Evolutionary conservation across 2,329 filamentous ascomycete species (phyloP), one percentile per base, ranked within the genome.

Genomic region (Arthrobotrys iridis): DNA sequence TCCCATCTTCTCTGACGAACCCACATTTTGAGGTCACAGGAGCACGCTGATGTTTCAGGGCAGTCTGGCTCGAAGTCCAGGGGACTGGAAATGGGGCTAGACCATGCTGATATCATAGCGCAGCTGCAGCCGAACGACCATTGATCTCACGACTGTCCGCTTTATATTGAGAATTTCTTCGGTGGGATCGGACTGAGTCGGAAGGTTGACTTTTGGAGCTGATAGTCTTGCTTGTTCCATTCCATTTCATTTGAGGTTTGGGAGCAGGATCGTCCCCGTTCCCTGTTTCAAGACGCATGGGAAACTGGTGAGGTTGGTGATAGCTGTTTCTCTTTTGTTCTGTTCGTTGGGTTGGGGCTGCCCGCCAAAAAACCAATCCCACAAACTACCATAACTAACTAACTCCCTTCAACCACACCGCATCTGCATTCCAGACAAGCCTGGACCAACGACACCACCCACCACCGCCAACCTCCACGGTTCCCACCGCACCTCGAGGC

Each of bases 1-100:
- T 73, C 68, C 68, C 68, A 73, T 73, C 68, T 72, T 65, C 50
- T 63, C 57, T 57, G 40, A 50, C 48, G 41, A 60, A 50, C 37
- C 55, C 55, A 62, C 65, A 55, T 70, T 43, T 62, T 50, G 52
- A 55, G 63, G 63, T 18, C 43, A 48, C 50, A 55, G 64, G 52
- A 35, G 50, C 30, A 40, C 33, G 13, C 24, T 46, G 64, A 59
- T 60, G 55, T 68, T 68, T 68, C 64, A 68, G 43, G 22, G 55
- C 64, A 26, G 22, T 59, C 59, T 55, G 64, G 64, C 63, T 67
- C 50, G 50, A 11, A 30, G 37, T 45, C 60, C 45, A 41, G 60
- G 60, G 46, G 59, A 26, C 4, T 6, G 33, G 46, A 30, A 13
- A 59, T 59, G 37, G 28, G 37, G 22, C 22, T 43, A 20, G 55